Percentiles rank a stretch among this genome's conserved stretches.
These are phyloP conservation scores for Fusarium vanettenii DNA, from an alignment of 2,329 filamentous ascomycete genomes.

Conservation along the genomic window DNA sequence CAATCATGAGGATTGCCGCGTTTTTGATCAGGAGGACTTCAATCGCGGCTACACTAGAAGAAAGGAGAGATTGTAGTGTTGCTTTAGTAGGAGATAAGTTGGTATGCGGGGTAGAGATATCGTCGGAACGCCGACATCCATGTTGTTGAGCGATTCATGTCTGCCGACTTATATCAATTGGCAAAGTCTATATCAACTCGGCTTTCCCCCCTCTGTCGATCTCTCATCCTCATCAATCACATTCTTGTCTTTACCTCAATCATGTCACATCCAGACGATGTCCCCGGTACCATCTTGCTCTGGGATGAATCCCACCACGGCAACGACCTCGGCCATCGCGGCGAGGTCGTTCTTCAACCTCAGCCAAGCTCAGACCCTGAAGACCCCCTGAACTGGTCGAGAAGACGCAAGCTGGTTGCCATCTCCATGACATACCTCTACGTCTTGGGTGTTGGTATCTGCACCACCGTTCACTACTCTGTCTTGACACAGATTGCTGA, in stretches of 20 bases:
- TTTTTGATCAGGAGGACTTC: neutral
- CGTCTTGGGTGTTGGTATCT: constrained; percentile 52
- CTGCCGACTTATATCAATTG: neutral
- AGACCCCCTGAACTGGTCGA: constrained; percentile 40
- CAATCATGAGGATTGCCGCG: neutral
- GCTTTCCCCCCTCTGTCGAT: neutral
- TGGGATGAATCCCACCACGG: constrained; percentile 33
- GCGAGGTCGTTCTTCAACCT: constrained; percentile 39
- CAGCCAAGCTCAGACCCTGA: constrained; percentile 35
- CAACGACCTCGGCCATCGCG: constrained; percentile 47
- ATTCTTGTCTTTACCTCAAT: neutral
- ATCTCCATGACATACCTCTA: constrained; percentile 50
- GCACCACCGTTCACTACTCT: constrained; percentile 47
- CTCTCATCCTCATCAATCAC: neutral
- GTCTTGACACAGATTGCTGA: constrained; percentile 55
- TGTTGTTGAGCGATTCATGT: neutral
- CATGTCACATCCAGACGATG: neutral
- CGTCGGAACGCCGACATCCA: neutral
- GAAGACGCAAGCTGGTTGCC: constrained; percentile 9
- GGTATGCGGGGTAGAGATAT: neutral
- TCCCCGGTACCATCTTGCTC: constrained; percentile 56
- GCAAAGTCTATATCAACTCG: neutral
- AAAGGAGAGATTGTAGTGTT: neutral
- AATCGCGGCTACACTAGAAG: neutral
- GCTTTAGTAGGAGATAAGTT: neutral